Conservation (phyloP, 2,329 filamentous ascomycete genomes). For the Aureobasidium sp. region DNA sequence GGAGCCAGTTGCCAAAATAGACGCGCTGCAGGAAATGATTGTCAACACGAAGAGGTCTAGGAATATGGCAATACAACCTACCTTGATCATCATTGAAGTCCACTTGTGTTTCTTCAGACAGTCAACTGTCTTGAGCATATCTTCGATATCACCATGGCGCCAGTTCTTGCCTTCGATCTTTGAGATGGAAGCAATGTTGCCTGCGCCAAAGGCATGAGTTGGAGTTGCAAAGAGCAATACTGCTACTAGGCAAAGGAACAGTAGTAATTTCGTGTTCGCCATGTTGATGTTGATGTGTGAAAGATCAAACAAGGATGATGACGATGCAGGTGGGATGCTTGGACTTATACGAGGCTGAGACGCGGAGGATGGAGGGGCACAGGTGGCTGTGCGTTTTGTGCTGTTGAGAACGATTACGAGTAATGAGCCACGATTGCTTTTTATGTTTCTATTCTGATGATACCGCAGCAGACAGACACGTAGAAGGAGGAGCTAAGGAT, state of each 20-base stretch:
- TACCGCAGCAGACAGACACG: neutral
- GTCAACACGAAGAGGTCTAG: no score
- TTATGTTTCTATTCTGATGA: conserved; percentile 34
- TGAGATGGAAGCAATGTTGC: conserved; percentile 50
- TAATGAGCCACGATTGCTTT: conserved; percentile 29
- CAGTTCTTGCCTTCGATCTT: conserved; percentile 55
- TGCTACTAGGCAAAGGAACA: conserved; percentile 21
- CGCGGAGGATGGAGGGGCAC: conserved; percentile 7
- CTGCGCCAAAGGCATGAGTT: conserved; percentile 51
- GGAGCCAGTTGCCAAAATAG: conserved; percentile 48
- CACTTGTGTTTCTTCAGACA: conserved; percentile 69
- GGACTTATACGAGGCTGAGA: conserved; percentile 25
- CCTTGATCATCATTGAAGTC: conserved; percentile 44
- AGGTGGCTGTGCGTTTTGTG: conserved; percentile 25
- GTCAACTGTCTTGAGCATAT: conserved; percentile 48
- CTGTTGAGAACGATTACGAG: conserved; percentile 25
- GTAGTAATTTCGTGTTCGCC: conserved; percentile 24
- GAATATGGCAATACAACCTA: conserved; percentile 47
- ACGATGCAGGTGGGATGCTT: conserved; percentile 24
- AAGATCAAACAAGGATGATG: conserved; percentile 1
- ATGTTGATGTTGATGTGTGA: conserved; percentile 21
- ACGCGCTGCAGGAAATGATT: conserved; percentile 32
- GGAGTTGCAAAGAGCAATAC: conserved; percentile 57
- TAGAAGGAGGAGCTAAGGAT: neutral
- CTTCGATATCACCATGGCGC: conserved; percentile 60